Evolutionary conservation across 345 rosid species (phyloP).

Genomic region (Populus simonii): DNA sequence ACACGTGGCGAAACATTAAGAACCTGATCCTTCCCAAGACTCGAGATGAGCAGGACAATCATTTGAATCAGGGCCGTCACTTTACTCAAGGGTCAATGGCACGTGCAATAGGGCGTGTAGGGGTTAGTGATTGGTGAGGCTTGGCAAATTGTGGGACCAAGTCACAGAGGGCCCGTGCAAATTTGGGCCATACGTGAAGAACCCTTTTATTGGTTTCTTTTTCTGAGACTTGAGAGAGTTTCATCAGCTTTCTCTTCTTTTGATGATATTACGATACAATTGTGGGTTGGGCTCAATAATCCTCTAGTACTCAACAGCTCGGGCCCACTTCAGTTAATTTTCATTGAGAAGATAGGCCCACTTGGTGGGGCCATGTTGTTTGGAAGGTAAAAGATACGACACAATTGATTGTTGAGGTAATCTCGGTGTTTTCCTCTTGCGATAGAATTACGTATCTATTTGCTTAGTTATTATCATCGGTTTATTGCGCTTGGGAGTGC

Average conservation of each 20-base stretch:
- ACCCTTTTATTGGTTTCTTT: not conserved
- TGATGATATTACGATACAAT: not conserved
- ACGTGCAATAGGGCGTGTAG: not conserved
- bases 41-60: not conserved
- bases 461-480: no score
- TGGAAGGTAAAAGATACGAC: no score
- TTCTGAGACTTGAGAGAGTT: no score
- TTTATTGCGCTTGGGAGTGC: no score
- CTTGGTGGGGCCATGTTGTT: no score
- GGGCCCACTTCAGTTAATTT: not conserved
- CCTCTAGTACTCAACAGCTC: not conserved
- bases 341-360: not conserved
- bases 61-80: not conserved
- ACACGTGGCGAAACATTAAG: not conserved
- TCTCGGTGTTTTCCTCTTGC: no score
- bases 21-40: not conserved
- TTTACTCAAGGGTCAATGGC: not conserved
- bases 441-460: no score
- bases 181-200: constrained; percentile 5
- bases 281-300: not conserved
- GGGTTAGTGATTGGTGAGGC: not conserved
- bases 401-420: no score
- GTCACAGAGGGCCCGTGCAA: constrained; percentile 7
- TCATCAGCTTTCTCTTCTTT: constrained; percentile 13
- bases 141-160: not conserved